A percentile compares a stretch with the other conserved stretches of the same genome.
Evolutionary conservation across 108 stramenopile genomes (phyloP).

Genomic region (Aurantiochytrium sp.): DNA sequence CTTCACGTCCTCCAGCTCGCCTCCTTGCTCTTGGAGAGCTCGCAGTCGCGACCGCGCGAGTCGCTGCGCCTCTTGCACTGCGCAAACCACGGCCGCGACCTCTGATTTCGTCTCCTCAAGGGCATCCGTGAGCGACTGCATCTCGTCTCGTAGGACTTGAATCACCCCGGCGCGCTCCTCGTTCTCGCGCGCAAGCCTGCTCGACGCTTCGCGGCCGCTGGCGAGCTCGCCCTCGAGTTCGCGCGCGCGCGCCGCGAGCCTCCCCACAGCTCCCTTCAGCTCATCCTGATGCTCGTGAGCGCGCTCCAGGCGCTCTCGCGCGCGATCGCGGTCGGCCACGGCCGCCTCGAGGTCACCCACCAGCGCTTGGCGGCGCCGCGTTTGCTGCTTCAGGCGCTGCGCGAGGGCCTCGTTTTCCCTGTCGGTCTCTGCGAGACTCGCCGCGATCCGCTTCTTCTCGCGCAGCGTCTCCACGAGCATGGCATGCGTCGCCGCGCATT

Average conservation of each 20-base stretch:
- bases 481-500: neutral
- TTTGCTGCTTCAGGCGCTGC: neutral
- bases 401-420: neutral
- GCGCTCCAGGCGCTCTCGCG: neutral
- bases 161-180: too few relatives aligned
- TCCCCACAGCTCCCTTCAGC: neutral
- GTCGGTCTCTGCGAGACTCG: neutral
- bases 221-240: neutral
- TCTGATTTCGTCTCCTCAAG: too few relatives aligned
- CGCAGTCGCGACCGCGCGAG: too few relatives aligned
- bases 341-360: neutral
- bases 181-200: too few relatives aligned
- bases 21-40: too few relatives aligned
- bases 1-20: too few relatives aligned
- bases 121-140: too few relatives aligned
- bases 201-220: neutral
- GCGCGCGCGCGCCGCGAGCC: neutral
- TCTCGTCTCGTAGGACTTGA: too few relatives aligned
- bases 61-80: too few relatives aligned
- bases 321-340: neutral
- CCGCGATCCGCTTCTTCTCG: neutral
- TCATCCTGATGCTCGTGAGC: neutral
- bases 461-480: neutral
- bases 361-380: neutral
- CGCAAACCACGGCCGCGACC: too few relatives aligned